A percentile compares a stretch with the other conserved stretches of the same genome.
phyloP scores from a whole-genome alignment of 306 rosid genomes.

The Ormosia emarginata region DNA sequence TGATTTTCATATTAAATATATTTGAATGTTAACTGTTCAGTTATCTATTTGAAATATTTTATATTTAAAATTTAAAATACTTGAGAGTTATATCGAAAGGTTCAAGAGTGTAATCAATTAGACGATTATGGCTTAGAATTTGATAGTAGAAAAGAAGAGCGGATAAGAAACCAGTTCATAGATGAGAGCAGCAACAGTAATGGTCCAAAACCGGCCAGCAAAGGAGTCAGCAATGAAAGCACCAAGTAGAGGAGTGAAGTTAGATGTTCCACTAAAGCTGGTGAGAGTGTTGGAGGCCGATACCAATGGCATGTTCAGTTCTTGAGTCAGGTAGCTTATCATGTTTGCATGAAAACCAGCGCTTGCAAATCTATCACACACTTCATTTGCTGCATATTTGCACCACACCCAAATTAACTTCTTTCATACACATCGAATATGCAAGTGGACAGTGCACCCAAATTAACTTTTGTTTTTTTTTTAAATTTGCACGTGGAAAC shows the following conservation, averaged over 20 bases:
- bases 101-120: too few relatives aligned
- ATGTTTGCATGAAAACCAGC: constrained; percentile 53
- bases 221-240: background rate
- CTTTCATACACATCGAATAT: background rate
- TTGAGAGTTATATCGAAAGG: too few relatives aligned
- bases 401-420: background rate
- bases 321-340: constrained; percentile 52
- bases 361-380: constrained; percentile 56
- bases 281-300: constrained; percentile 59
- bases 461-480: too few relatives aligned
- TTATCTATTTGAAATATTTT: too few relatives aligned
- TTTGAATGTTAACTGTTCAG: too few relatives aligned
- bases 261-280: constrained; percentile 48
- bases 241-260: constrained; percentile 40
- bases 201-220: constrained; percentile 1
- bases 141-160: background rate
- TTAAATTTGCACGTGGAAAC: too few relatives aligned
- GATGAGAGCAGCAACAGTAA: background rate
- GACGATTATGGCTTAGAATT: too few relatives aligned
- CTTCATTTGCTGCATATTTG: constrained; percentile 46
- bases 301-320: constrained; percentile 52
- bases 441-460: background rate
- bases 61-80: too few relatives aligned
- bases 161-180: constrained; percentile 36
- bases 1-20: background rate